phyloP scores from a whole-genome alignment of 768 basidiomycete genomes.

The Russula sp. region DNA sequence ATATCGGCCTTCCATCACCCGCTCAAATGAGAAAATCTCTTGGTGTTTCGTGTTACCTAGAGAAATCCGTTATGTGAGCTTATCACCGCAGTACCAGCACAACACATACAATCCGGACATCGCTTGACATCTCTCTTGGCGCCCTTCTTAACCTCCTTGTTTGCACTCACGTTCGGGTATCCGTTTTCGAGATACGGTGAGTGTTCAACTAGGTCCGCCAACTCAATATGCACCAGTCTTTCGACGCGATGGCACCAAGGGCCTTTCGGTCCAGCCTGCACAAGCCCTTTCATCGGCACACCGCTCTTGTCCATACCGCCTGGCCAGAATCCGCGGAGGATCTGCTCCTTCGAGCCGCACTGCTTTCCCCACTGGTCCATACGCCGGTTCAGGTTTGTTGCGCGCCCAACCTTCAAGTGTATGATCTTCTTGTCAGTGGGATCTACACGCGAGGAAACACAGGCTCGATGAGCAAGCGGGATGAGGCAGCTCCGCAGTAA shows the following conservation, averaged over 20 bases:
- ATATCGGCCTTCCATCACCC: slow-evolving; percentile 50
- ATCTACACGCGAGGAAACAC: slow-evolving; percentile 32
- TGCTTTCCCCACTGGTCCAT: slow-evolving; percentile 80
- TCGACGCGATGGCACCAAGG: slow-evolving; percentile 74
- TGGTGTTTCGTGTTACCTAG: slow-evolving; percentile 60
- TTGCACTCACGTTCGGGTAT: slow-evolving; percentile 43
- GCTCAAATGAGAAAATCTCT: slow-evolving; percentile 75
- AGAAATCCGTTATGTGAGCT: neutral
- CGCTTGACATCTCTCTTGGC: slow-evolving; percentile 30
- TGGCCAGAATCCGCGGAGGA: slow-evolving; percentile 74
- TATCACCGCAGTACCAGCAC: slow-evolving; percentile 33
- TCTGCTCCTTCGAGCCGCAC: slow-evolving; percentile 72
- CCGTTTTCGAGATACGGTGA: slow-evolving; percentile 55
- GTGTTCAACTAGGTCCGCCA: slow-evolving; percentile 62
- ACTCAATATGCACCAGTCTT: slow-evolving; percentile 75
- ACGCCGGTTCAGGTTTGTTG: slow-evolving; percentile 68
- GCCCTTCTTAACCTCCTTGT: slow-evolving; percentile 33
- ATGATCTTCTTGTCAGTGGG: slow-evolving; percentile 42
- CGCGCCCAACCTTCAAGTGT: slow-evolving; percentile 76
- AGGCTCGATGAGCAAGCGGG: neutral
- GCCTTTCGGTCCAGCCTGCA: slow-evolving; percentile 59
- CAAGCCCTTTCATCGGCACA: slow-evolving; percentile 56
- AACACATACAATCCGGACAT: slow-evolving; percentile 47
- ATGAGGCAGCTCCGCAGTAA: neutral
- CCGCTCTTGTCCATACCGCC: slow-evolving; percentile 44